phyloP scores from a whole-genome alignment of 2,329 filamentous ascomycete species.

The Cercospora nicotianae region DNA sequence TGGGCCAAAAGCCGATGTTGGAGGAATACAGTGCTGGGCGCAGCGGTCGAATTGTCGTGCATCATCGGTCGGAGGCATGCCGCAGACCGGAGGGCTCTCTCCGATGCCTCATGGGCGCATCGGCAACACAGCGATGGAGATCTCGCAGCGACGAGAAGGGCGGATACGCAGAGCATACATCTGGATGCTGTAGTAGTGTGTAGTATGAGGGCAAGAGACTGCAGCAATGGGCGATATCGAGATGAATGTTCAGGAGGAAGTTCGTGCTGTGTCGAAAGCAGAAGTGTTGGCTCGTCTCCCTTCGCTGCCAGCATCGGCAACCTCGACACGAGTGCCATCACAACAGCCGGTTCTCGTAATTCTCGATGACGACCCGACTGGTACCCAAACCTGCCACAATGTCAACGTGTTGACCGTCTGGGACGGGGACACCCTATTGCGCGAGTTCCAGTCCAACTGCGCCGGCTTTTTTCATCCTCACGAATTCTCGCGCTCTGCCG shows the following conservation, averaged over 20 bases:
- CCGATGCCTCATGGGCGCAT: not conserved
- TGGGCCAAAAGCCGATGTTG: not conserved
- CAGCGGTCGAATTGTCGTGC: not conserved
- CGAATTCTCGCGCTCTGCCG: slow-evolving; percentile 59
- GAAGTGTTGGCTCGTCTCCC: slow-evolving; percentile 11
- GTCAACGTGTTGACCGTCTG: slow-evolving; percentile 57
- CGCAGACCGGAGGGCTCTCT: not conserved
- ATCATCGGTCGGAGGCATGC: not conserved
- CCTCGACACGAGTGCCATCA: slow-evolving; percentile 15
- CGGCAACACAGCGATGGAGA: not conserved
- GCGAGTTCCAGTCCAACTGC: slow-evolving; percentile 44
- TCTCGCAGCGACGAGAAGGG: not conserved
- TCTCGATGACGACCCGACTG: slow-evolving; percentile 41
- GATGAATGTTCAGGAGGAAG: not conserved
- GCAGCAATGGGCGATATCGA: not conserved
- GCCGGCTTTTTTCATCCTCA: slow-evolving; percentile 60
- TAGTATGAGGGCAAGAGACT: not conserved
- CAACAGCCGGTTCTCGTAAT: slow-evolving; percentile 2
- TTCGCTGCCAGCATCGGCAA: not conserved
- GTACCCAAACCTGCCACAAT: slow-evolving; percentile 60
- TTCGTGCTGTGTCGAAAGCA: not conserved
- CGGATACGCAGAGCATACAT: not conserved
- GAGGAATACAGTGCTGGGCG: not conserved
- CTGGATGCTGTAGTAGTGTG: not conserved
- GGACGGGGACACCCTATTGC: slow-evolving; percentile 47